Conservation (phyloP, 345 rosid genomes). For the Punica granatum region DNA sequence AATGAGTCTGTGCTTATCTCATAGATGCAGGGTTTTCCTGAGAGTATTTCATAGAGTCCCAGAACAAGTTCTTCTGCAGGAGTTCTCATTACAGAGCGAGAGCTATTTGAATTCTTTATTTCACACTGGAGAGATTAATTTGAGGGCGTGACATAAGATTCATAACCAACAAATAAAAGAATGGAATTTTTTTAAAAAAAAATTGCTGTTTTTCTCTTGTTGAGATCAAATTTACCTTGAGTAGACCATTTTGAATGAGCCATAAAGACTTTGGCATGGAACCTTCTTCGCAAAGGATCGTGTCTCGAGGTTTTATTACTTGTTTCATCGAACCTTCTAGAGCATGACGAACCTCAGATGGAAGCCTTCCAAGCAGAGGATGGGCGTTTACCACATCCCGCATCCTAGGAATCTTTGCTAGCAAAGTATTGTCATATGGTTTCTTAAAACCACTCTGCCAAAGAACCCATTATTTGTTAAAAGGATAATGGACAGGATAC, state of each 20-base stretch:
- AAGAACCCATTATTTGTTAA: neutral
- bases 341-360: conserved; percentile 34
- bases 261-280: conserved; percentile 70
- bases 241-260: conserved; percentile 78
- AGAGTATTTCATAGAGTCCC: conserved; percentile 79
- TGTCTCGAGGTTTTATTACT: conserved; percentile 58
- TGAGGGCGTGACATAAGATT: neutral
- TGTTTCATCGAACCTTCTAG: conserved; percentile 49
- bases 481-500: neutral
- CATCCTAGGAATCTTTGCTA: conserved; percentile 55
- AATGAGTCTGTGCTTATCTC: conserved; percentile 71
- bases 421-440: conserved; percentile 33
- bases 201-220: neutral
- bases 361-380: conserved; percentile 76
- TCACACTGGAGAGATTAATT: conserved; percentile 54
- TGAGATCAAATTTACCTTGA: conserved; percentile 47
- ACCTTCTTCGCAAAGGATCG: conserved; percentile 71
- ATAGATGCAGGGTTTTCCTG: conserved; percentile 63
- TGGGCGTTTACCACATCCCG: conserved; percentile 47
- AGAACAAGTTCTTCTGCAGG: conserved; percentile 79
- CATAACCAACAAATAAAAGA: neutral
- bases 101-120: conserved; percentile 50
- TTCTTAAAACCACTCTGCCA: neutral
- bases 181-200: no score
- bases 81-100: conserved; percentile 68